A percentile compares a stretch with the other conserved stretches of the same genome.
Evolutionary conservation across 208 protist species (phyloP).

Genomic region (Herpetomonas muscarum): DNA sequence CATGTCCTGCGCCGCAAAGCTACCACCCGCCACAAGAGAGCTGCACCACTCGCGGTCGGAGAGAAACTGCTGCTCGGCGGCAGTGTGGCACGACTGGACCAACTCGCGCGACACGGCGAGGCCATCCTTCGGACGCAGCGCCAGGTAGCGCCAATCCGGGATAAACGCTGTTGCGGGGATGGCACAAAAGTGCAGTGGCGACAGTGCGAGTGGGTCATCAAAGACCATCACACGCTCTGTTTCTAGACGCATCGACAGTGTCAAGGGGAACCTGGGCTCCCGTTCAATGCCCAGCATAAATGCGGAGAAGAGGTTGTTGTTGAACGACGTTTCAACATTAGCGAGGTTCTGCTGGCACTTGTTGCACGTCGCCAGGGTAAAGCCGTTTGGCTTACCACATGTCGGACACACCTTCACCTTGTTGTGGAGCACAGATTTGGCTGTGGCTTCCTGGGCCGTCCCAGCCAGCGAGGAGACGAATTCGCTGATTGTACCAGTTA

Average conservation of each 20-base stretch:
- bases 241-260: constrained; percentile 40
- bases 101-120: constrained; percentile 18
- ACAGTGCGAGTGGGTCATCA: constrained; percentile 60
- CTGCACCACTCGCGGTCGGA: constrained; percentile 8
- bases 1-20: constrained; percentile 14
- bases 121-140: constrained; percentile 28
- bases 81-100: constrained; percentile 15
- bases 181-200: constrained; percentile 49
- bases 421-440: constrained; percentile 21
- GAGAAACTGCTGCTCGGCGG: constrained; percentile 23
- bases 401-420: constrained; percentile 40
- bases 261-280: constrained; percentile 24
- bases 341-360: constrained; percentile 28
- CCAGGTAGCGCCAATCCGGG: constrained; percentile 56
- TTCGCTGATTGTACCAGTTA: constrained; percentile 16
- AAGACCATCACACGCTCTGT: constrained; percentile 34
- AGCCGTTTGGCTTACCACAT: constrained; percentile 56
- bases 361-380: constrained; percentile 52
- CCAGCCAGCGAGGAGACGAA: constrained; percentile 8
- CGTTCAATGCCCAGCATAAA: constrained; percentile 52
- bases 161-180: constrained; percentile 37
- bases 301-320: constrained; percentile 57
- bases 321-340: constrained; percentile 20
- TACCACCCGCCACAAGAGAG: constrained; percentile 10
- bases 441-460: background rate